Percentiles rank a stretch among this genome's conserved stretches.
These are phyloP conservation scores for Dichotomocladium elegans DNA, from an alignment of 371 early-diverging fungal species.

Conservation along the genomic window DNA sequence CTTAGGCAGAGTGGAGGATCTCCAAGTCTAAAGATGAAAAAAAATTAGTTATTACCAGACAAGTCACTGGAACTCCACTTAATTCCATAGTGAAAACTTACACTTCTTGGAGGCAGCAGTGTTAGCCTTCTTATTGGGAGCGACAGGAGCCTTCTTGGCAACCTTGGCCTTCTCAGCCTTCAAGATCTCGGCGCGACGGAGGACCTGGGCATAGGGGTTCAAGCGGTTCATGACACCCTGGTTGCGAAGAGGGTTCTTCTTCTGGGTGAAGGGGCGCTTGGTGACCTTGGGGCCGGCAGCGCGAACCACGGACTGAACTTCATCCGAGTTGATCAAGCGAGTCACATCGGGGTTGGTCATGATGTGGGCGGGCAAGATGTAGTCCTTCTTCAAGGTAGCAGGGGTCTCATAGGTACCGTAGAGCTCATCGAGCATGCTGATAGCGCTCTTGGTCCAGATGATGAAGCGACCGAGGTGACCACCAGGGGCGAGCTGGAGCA, in stretches of 20 bases:
- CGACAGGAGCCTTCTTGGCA: slow-evolving; percentile 57
- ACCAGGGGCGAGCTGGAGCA: slow-evolving; percentile 99
- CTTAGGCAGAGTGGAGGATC: slow-evolving; percentile 61
- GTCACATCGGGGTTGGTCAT: slow-evolving; percentile 93
- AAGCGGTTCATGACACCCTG: slow-evolving; percentile 87
- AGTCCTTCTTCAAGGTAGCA: slow-evolving; percentile 91
- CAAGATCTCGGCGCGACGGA: slow-evolving; percentile 59
- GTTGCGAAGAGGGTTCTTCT: slow-evolving; percentile 98
- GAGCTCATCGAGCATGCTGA: slow-evolving; percentile 91
- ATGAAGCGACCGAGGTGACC: slow-evolving; percentile 99
- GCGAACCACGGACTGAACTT: slow-evolving; percentile 94
- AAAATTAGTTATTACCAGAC: neutral
- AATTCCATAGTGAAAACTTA: neutral
- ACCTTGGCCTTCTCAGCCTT: slow-evolving; percentile 62
- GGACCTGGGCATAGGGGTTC: slow-evolving; percentile 94
- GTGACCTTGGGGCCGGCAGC: slow-evolving; percentile 74
- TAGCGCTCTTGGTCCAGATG: slow-evolving; percentile 99
- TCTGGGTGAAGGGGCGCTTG: slow-evolving; percentile 89
- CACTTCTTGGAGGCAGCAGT: slow-evolving; percentile 54
- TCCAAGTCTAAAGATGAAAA: slow-evolving; percentile 35
- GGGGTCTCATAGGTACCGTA: slow-evolving; percentile 87
- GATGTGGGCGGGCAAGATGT: slow-evolving; percentile 85
- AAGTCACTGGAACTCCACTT: neutral
- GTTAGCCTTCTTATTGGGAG: slow-evolving; percentile 58
- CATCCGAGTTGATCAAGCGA: slow-evolving; percentile 96